Base-by-base conservation (phyloP, 1,284 basidiomycete species). In the Apiotrichum domesticum region DNA sequence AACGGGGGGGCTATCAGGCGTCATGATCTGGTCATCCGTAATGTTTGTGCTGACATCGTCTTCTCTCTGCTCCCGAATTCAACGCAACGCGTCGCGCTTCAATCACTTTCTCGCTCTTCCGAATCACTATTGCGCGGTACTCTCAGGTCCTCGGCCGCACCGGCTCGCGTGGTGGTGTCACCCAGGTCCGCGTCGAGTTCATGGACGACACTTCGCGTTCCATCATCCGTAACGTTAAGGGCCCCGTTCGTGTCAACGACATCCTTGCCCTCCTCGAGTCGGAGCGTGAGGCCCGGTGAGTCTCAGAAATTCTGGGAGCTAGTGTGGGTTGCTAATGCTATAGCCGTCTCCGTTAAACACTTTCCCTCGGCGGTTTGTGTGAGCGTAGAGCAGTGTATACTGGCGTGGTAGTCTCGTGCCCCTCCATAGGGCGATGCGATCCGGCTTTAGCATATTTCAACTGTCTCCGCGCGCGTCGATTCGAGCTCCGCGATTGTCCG, bases 201-300 rank as follows among this genome's bases (percentile, higher is more conserved):
- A 88, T 98, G 88, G 95, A 98, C 79, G 95, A 98, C 78, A 86
- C 88, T 55, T 86, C 86, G 69, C 90, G 96, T 71, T 88, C 89
- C 66, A 96, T 99, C 80, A 96, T 98, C 81, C 90, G 95, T 69
- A 98, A 98, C 83, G 96, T 98, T 73, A 98, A 98, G 82, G 96
- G 96, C 33, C 94, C 95, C 65, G 94, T 98, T 66, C 84, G 91
- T 69, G 88, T 92, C 79, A 85, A 94, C 79, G 96, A 99, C 79
- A 98, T 98, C 75, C 84, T 99, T 67, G 93, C 94, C 71, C 82
- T 99, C 70, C 84, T 98, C 77, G 96, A 99, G 84, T 90, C 88
- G 78, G 96, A 99, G 82, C 92, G 96, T 82, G 96, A 99, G 83
- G 96, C 96, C 75, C 92, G 96, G 94, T 97, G 73, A 72, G 91